Percentiles rank a stretch among this genome's conserved stretches.
phyloP scores from a whole-genome alignment of 139 green algal species.

The Volvox africanus region DNA sequence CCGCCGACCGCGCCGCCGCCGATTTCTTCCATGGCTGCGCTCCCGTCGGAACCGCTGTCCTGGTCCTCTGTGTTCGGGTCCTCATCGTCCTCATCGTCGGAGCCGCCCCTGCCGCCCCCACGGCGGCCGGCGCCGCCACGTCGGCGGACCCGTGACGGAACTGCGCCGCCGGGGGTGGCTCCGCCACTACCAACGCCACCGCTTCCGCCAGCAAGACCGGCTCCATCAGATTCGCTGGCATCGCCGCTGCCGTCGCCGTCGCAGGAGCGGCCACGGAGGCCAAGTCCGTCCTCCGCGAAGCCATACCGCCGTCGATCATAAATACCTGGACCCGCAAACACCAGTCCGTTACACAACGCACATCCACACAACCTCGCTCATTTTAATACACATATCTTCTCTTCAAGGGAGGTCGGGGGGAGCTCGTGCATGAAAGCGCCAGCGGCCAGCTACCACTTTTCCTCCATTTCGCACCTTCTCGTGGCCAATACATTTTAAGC shows the following conservation, averaged over 20 bases:
- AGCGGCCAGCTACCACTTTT: too few relatives aligned
- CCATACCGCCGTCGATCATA: constrained; percentile 62
- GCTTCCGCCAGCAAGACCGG: background rate
- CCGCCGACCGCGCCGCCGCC: background rate
- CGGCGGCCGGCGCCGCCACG: background rate
- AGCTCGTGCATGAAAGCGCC: too few relatives aligned
- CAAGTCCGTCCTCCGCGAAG: background rate
- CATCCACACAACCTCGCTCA: too few relatives aligned
- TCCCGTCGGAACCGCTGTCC: constrained; percentile 2
- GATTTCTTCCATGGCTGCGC: constrained; percentile 18
- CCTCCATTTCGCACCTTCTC: too few relatives aligned
- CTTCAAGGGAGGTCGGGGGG: too few relatives aligned
- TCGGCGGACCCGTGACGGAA: background rate
- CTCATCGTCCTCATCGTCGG: constrained; percentile 31
- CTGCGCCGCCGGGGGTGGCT: background rate
- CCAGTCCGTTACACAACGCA: too few relatives aligned
- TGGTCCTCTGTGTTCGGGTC: constrained; percentile 46
- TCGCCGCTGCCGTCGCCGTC: constrained; percentile 18
- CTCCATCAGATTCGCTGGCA: background rate
- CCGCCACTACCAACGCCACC: background rate
- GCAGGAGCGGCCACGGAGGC: background rate
- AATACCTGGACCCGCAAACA: constrained; percentile 51
- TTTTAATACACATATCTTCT: too few relatives aligned
- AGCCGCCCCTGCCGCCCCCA: background rate
- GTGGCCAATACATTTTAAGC: too few relatives aligned